Conservation (phyloP, 139 green algal species). For the Coelastrella sp. region DNA sequence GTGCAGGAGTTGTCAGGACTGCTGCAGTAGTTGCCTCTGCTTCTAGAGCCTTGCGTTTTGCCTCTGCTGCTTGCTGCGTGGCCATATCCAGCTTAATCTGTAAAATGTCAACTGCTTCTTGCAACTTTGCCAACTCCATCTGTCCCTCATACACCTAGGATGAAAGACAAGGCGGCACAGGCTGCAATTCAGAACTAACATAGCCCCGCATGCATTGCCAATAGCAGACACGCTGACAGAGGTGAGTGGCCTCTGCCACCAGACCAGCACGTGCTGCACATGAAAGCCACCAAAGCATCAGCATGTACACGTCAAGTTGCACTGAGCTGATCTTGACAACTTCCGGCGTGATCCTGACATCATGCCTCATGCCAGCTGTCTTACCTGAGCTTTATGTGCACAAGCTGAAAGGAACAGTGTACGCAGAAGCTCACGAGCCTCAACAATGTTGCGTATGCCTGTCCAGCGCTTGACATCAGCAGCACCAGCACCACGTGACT, state of each 20-base stretch:
- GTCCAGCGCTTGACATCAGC: constrained; percentile 81
- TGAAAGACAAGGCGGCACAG: not conserved
- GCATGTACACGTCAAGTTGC: too few species aligned
- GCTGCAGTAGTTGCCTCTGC: constrained; percentile 65
- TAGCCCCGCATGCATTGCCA: too few species aligned
- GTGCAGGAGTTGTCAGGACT: constrained; percentile 50
- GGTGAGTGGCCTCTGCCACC: too few species aligned
- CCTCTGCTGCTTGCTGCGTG: constrained; percentile 68
- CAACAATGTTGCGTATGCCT: constrained; percentile 68
- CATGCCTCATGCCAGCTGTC: too few species aligned
- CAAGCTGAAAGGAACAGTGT: constrained; percentile 76
- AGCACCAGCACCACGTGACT: constrained; percentile 68
- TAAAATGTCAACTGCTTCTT: constrained; percentile 79
- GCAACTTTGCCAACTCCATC: constrained; percentile 61
- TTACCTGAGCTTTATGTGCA: constrained; percentile 68
- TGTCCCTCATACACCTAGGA: constrained; percentile 66
- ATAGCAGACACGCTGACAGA: too few species aligned
- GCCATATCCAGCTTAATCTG: constrained; percentile 78
- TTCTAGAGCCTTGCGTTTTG: constrained; percentile 65
- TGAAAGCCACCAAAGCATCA: too few species aligned
- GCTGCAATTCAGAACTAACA: too few species aligned
- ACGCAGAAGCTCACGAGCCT: constrained; percentile 78
- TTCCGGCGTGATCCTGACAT: too few species aligned
- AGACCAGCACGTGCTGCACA: too few species aligned
- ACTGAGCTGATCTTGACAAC: too few species aligned